phyloP scores from a whole-genome alignment of 2,329 filamentous ascomycete species.

The Aspergillaceae sp. region DNA sequence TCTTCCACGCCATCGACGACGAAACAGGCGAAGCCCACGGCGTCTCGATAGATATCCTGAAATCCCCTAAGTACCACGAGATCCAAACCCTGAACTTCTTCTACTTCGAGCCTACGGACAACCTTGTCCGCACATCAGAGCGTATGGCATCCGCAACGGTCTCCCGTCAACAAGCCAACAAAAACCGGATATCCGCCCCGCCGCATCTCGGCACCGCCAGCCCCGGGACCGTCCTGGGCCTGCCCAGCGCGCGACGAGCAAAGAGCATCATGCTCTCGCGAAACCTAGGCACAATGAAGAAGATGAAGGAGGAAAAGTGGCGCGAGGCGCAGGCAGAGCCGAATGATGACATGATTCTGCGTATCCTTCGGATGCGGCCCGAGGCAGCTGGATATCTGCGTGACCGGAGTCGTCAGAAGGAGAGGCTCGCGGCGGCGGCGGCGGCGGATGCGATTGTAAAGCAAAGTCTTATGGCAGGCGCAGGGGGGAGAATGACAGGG shows the following conservation, averaged over 20 bases:
- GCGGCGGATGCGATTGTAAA: constrained; percentile 91
- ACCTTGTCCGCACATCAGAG: constrained; percentile 88
- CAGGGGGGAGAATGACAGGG: constrained; percentile 45
- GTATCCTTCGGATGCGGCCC: constrained; percentile 88
- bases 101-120: constrained; percentile 89
- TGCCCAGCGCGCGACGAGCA: constrained; percentile 42
- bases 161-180: constrained; percentile 60
- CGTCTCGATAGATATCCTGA: constrained; percentile 82
- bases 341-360: constrained; percentile 94
- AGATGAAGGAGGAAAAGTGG: constrained; percentile 90
- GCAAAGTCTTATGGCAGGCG: constrained; percentile 67
- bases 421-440: constrained; percentile 78
- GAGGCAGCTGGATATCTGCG: constrained; percentile 82
- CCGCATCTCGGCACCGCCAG: constrained; percentile 39
- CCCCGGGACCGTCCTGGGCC: constrained; percentile 39
- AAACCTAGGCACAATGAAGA: constrained; percentile 91
- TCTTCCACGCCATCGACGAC: constrained; percentile 91
- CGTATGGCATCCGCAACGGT: constrained; percentile 85
- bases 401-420: constrained; percentile 86
- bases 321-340: constrained; percentile 94
- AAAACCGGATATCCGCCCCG: constrained; percentile 63
- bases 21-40: constrained; percentile 73
- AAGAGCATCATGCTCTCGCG: constrained; percentile 84
- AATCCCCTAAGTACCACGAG: constrained; percentile 97
- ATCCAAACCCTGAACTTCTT: constrained; percentile 96